phyloP scores from a whole-genome alignment of 1,139 yeast genomes.

The Kodamaea arcana region DNA sequence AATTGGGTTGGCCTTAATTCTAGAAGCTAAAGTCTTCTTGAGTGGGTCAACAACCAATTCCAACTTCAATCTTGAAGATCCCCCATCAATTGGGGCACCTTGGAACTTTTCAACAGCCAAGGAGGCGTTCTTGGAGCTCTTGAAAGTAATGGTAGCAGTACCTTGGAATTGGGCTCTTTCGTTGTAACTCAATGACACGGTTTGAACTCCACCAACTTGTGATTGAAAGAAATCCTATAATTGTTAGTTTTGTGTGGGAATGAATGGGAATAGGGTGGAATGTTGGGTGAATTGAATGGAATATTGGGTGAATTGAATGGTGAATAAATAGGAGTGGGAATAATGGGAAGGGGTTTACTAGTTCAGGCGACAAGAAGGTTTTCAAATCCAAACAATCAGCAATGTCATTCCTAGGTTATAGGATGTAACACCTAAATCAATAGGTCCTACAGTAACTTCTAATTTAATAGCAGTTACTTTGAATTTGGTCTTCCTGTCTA shows the following conservation, averaged over 20 bases:
- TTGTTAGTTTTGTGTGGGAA: conserved; percentile 16
- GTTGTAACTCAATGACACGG: conserved; percentile 72
- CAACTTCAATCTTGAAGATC: conserved; percentile 70
- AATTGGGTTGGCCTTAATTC: conserved; percentile 54
- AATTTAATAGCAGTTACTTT: neutral
- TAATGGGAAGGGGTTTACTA: neutral
- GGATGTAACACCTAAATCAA: conserved; percentile 5
- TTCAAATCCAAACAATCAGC: neutral
- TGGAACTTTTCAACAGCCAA: conserved; percentile 79
- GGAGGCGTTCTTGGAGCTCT: conserved; percentile 59
- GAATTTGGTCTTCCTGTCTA: no score
- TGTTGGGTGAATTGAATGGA: neutral
- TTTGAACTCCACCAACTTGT: conserved; percentile 81
- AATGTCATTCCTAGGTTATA: neutral
- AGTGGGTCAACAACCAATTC: conserved; percentile 86
- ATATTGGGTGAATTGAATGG: neutral
- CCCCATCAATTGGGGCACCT: conserved; percentile 92
- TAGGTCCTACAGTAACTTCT: conserved; percentile 4
- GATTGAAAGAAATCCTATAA: conserved; percentile 81
- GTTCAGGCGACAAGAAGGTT: neutral
- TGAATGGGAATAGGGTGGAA: neutral
- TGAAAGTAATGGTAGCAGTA: conserved; percentile 81
- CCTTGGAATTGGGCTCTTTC: conserved; percentile 91
- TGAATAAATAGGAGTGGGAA: no score
- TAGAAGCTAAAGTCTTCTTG: conserved; percentile 67